Evolutionary conservation across 192 early-diverging fungal species (phyloP), one percentile per base, ranked within the genome.

Genomic region (Coemansia pectinata): DNA sequence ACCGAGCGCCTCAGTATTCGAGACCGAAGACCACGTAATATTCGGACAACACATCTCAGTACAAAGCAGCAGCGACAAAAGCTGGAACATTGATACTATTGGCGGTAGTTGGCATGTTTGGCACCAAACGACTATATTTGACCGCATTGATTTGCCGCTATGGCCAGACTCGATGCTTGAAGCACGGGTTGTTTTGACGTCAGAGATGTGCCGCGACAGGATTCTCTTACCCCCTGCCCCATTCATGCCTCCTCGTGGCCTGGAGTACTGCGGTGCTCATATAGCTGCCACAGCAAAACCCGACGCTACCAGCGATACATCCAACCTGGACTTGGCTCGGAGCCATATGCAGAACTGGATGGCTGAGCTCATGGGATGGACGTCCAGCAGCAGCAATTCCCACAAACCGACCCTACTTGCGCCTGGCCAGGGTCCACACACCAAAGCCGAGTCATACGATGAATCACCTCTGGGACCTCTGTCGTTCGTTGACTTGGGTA

Each of bases 81-180:
- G 66, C 0, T 83, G 81, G 81, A 66, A 27, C 23, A 67, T 83
- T 17, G 64, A 62, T 5, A 65, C 76, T 3, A 41, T 53, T 4
- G 76, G 76, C 29, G 72, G 50, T 27, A 76, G 70, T 52, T 83
- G 81, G 81, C 76, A 83, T 29, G 53, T 73, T 0, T 83, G 81
- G 81, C 74, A 44, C 59, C 63, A 78, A 70, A 38, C 60, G 33
- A 40, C 76, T 1, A 29, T 75, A 2, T 42, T 77, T 47, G 81
- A 83, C 57, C 36, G 60, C 38, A 44, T 75, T 4, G 76, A 73
- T 38, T 50, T 83, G 62, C 81, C 81, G 3, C 70, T 67, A 14
- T 83, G 81, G 81, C 76, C 81, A 2, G 65, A 60, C 5, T 59
- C 33, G 34, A 83, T 78, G 81, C 45, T 34, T 1, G 64, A 75